Evolutionary conservation across 2,329 filamentous ascomycete species (phyloP).

Genomic region (Gnomoniopsis sp.): DNA sequence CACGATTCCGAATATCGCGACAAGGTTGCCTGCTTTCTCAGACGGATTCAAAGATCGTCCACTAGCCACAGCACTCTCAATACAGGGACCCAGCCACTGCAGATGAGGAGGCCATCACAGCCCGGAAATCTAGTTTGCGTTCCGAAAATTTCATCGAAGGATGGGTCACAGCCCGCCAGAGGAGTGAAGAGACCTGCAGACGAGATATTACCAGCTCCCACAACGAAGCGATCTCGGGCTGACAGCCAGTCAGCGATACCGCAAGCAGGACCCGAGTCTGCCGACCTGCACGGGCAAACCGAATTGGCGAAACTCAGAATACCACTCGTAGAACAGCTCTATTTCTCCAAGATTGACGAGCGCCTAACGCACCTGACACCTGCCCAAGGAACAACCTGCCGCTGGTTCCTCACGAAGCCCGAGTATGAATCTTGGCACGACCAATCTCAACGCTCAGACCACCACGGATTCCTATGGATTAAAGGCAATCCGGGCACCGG

Average conservation of each 20-base stretch:
- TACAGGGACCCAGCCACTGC: background rate
- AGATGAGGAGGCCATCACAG: background rate
- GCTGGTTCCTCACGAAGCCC: constrained; percentile 17
- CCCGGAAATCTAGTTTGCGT: background rate
- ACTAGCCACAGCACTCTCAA: background rate
- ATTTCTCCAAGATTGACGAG: constrained; percentile 20
- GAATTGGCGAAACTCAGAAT: background rate
- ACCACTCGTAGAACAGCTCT: constrained; percentile 3
- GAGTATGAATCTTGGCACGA: constrained; percentile 19
- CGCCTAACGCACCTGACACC: constrained; percentile 14
- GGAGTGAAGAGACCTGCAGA: background rate
- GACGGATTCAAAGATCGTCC: background rate
- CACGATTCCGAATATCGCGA: background rate
- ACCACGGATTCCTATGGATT: constrained; percentile 40
- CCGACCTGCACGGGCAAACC: background rate
- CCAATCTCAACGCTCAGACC: constrained; percentile 10
- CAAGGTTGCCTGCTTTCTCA: background rate
- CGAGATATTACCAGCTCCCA: background rate
- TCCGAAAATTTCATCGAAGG: background rate
- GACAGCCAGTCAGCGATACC: background rate
- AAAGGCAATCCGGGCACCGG: constrained; percentile 39
- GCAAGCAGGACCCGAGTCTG: background rate
- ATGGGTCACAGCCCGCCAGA: background rate
- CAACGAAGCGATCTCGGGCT: background rate
- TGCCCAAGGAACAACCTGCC: constrained; percentile 18